Base-by-base conservation (phyloP, 1,284 basidiomycete genomes). In the Trametes hirsuta region DNA sequence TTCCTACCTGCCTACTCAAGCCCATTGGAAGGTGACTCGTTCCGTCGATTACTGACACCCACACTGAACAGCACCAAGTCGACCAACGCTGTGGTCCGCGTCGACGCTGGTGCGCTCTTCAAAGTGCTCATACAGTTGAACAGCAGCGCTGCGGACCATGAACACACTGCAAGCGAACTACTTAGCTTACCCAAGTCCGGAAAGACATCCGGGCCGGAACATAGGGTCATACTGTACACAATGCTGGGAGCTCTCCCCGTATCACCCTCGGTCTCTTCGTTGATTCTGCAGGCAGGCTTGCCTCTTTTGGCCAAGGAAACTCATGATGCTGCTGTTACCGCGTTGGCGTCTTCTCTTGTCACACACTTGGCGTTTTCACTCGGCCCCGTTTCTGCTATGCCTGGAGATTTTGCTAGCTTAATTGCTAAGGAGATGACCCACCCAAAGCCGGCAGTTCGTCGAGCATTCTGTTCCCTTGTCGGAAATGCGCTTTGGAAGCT, bases 131-230 rank as follows among this genome's bases (percentile, higher is more conserved):
- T 86, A 4, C 59, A 71, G 25, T 76, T 76, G 25, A 69, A 69
- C 34, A 66, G 62, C 9, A 65, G 74, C 15, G 65, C 74, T 4
- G 70, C 75, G 14, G 73, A 77, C 65, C 55, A 77, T 11, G 79
- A 81, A 55, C 66, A 81, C 3, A 81, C 83, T 4, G 82, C 84
- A 2, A 75, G 79, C 10, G 93, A 95, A 64, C 75, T 95, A 1
- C 77, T 95, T 12, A 76, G 78, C 14, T 80, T 94, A 0, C 90
- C 93, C 4, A 89, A 91, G 69, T 75, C 86, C 0, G 90, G 93
- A 35, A 98, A 97, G 78, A 93, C 93, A 0, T 78, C 88, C 0
- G 93, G 93, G 2, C 83, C 91, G 3, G 95, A 96, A 61, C 94
- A 98, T 71, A 88, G 95, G n/a, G 75, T 87, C 6, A 80, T 88